phyloP scores from a whole-genome alignment of 108 stramenopile genomes.

The Aurantiochytrium sp. region DNA sequence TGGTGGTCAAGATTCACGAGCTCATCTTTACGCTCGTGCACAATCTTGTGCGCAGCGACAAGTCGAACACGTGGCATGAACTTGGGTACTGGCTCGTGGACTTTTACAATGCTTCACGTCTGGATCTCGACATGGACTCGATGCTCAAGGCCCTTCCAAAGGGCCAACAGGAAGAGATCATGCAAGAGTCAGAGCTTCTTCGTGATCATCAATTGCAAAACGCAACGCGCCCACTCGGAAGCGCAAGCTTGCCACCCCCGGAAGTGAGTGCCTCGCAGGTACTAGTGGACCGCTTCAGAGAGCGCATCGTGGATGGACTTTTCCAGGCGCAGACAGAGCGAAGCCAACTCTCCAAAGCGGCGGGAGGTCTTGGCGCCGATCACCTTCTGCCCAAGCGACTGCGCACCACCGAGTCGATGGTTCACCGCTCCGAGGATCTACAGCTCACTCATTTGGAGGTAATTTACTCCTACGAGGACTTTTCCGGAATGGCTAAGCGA shows the following conservation, averaged over 20 bases:
- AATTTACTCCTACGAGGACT: not conserved
- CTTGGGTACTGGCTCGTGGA: not conserved
- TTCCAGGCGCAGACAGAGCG: not conserved
- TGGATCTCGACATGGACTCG: not conserved
- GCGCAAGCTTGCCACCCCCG: not conserved
- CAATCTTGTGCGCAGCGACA: not conserved
- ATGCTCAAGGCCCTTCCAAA: not conserved
- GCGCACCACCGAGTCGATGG: not conserved
- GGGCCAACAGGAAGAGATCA: not conserved
- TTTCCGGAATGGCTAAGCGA: not conserved
- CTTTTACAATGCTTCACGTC: not conserved
- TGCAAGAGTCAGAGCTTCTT: not conserved
- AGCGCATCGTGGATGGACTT: not conserved
- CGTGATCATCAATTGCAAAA: not conserved
- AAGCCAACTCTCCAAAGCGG: not conserved
- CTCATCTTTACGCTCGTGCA: not conserved
- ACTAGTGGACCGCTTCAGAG: not conserved
- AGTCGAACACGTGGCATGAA: not conserved
- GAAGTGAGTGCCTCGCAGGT: not conserved
- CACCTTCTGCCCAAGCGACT: not conserved
- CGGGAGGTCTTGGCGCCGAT: not conserved
- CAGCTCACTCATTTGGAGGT: not conserved
- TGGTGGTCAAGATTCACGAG: not conserved
- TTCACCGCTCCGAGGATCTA: not conserved
- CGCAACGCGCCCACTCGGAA: not conserved